Conservation (phyloP, 176 grass and related monocot species). For the Puccinellia tenuiflora region DNA sequence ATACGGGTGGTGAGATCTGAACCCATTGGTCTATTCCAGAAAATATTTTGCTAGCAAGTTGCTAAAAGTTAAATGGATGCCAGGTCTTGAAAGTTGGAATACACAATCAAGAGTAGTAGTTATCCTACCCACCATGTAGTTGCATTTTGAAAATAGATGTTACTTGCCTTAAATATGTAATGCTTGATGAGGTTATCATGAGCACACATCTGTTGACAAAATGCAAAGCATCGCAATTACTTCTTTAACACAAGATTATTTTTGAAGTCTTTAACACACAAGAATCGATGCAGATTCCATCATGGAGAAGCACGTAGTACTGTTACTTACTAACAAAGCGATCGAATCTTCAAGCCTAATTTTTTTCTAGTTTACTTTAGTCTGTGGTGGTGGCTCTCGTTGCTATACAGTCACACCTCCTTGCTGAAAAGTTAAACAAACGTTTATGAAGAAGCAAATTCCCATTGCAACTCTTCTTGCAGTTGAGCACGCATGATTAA, state of each 20-base stretch:
- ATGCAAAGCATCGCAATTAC: neutral
- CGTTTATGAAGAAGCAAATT: neutral
- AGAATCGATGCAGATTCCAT: neutral
- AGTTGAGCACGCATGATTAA: neutral
- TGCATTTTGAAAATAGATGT: neutral
- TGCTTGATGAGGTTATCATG: slow-evolving; percentile 12
- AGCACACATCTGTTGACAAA: slow-evolving; percentile 25
- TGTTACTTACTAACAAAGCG: neutral
- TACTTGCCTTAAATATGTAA: neutral
- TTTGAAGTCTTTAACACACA: too few species aligned
- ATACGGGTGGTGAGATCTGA: neutral
- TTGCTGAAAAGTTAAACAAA: neutral
- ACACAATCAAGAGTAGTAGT: neutral
- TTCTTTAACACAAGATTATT: neutral
- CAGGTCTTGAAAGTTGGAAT: neutral
- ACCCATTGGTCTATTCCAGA: neutral
- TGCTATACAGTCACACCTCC: neutral
- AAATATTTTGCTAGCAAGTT: too few species aligned
- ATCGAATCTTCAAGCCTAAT: neutral
- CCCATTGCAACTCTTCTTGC: neutral
- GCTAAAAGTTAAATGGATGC: neutral
- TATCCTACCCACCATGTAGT: too few species aligned
- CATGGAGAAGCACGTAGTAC: neutral
- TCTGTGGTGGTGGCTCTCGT: neutral
- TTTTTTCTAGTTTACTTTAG: neutral